A percentile compares a stretch with the other conserved stretches of the same genome.
These are phyloP conservation scores for Arachis monticola DNA, from an alignment of 331 rosid species.

Conservation along the genomic window DNA sequence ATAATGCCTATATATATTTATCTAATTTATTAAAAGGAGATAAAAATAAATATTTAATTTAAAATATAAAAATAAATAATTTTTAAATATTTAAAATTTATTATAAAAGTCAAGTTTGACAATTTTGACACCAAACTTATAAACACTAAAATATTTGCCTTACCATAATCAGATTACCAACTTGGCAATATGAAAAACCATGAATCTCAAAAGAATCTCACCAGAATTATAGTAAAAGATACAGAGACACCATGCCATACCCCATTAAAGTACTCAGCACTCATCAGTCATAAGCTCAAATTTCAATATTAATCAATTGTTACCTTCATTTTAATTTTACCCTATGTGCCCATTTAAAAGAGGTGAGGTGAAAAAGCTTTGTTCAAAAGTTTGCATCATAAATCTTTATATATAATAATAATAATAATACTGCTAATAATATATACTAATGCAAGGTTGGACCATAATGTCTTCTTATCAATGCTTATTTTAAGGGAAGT, in stretches of 20 bases:
- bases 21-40: too few relatives aligned
- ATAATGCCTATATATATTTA: too few relatives aligned
- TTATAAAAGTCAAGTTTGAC: too few relatives aligned
- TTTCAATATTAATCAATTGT: background rate
- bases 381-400: constrained; percentile 19
- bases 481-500: constrained; percentile 36
- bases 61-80: too few relatives aligned
- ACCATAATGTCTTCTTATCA: constrained; percentile 46
- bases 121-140: too few relatives aligned
- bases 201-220: background rate
- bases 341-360: constrained; percentile 11
- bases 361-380: constrained; percentile 14
- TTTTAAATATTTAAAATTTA: too few relatives aligned
- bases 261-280: background rate
- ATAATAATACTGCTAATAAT: too few relatives aligned
- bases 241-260: background rate
- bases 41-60: too few relatives aligned
- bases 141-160: too few relatives aligned
- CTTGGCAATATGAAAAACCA: background rate
- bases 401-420: background rate
- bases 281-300: background rate
- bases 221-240: constrained; percentile 9
- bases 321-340: constrained; percentile 22
- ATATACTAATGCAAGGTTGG: constrained; percentile 6
- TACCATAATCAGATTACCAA: background rate